Conservation (phyloP, 73 alveolate species). For the Blepharisma stoltei region DNA sequence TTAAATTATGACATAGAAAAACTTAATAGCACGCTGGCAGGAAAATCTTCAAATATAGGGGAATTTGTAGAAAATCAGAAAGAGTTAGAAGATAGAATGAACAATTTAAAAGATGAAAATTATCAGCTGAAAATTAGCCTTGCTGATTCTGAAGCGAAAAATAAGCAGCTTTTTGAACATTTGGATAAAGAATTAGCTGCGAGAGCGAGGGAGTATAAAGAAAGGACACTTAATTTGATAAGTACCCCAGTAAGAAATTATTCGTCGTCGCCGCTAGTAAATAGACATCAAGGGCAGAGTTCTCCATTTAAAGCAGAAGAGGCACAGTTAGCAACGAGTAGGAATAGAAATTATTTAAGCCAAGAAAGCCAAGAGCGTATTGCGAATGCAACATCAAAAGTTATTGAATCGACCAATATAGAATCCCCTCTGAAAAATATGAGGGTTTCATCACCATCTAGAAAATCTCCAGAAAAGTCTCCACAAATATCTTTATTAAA, state of each 20-base stretch:
- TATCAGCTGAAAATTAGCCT: not conserved
- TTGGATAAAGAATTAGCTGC: conserved; percentile 23
- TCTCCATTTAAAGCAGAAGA: no score
- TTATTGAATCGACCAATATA: no score
- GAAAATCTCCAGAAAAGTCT: not conserved
- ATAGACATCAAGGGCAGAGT: no score
- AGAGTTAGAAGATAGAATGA: not conserved
- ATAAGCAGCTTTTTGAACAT: conserved; percentile 7
- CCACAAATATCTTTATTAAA: no score
- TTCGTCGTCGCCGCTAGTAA: not conserved
- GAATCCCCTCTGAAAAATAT: conserved; percentile 13
- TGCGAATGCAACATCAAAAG: no score
- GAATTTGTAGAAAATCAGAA: not conserved
- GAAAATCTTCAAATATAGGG: not conserved
- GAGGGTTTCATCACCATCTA: conserved; percentile 22
- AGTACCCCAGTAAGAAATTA: not conserved
- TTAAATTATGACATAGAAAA: not conserved
- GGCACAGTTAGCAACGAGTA: no score
- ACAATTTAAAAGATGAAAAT: not conserved
- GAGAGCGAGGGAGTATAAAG: conserved; percentile 24
- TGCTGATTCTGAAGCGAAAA: not conserved
- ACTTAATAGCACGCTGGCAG: not conserved
- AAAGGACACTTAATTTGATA: not conserved
- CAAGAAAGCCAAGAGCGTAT: no score
- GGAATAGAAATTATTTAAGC: no score